Conservation (phyloP, 768 basidiomycete genomes). For the Harrya chromipes region DNA sequence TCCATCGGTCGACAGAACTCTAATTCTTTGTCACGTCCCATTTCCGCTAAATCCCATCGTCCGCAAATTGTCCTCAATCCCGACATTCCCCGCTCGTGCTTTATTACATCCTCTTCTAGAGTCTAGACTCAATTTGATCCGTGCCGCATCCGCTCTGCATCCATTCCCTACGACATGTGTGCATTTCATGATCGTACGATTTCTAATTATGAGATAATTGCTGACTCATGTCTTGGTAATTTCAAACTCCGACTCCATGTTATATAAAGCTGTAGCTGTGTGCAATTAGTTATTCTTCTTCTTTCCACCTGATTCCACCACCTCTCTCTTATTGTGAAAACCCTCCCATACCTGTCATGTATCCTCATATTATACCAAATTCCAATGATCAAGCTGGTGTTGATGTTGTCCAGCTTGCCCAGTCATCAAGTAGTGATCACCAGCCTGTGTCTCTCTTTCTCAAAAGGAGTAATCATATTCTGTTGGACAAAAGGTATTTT, state of each 20-base stretch:
- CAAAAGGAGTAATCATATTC: not conserved
- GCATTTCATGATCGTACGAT: not conserved
- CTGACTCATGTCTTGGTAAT: constrained; percentile 1
- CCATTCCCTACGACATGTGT: too few species aligned
- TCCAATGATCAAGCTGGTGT: not conserved
- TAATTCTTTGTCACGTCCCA: constrained; percentile 15
- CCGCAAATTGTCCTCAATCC: not conserved
- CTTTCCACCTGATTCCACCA: constrained; percentile 1
- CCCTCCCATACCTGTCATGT: constrained; percentile 6
- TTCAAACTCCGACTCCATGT: constrained; percentile 19
- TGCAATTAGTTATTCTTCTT: not conserved
- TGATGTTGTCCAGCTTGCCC: not conserved
- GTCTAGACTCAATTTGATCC: too few species aligned
- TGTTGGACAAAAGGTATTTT: constrained; percentile 5
- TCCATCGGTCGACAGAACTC: constrained; percentile 9
- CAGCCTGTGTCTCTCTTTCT: not conserved
- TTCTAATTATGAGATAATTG: not conserved
- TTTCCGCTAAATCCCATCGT: not conserved
- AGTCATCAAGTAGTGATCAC: not conserved
- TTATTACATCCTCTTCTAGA: not conserved
- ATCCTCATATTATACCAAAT: not conserved
- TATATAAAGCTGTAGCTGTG: constrained; percentile 6
- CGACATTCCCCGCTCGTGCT: not conserved
- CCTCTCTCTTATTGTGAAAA: not conserved
- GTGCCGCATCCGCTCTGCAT: too few species aligned